phyloP scores from a whole-genome alignment of 2,329 filamentous ascomycete genomes.

The Cladosporium sp. region DNA sequence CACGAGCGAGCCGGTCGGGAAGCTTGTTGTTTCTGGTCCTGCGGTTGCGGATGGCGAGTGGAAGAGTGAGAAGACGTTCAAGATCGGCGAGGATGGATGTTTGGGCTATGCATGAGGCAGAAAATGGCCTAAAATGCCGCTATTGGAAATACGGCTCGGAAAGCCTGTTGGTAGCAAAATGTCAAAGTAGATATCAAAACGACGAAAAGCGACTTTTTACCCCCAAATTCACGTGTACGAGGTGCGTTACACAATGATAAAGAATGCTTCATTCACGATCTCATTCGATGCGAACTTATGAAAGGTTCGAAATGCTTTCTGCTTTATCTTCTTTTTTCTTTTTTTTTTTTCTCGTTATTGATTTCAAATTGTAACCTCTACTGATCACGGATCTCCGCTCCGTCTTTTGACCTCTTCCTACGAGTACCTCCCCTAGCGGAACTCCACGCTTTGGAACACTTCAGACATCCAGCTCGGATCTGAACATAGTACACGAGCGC shows the following conservation, averaged over 20 bases:
- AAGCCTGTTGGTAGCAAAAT: background rate
- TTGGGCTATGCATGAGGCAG: slow-evolving; percentile 10
- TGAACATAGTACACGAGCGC: background rate
- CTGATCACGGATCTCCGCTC: too few relatives aligned
- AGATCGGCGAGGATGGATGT: slow-evolving; percentile 17
- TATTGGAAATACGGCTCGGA: background rate
- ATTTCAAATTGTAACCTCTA: too few relatives aligned
- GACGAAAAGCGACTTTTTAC: background rate
- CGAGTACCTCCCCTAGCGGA: background rate
- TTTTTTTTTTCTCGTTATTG: too few relatives aligned
- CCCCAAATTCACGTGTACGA: too few relatives aligned
- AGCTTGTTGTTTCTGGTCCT: slow-evolving; percentile 69
- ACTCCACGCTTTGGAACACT: background rate
- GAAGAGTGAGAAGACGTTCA: background rate
- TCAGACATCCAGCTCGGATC: background rate
- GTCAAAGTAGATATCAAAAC: background rate
- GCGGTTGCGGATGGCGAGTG: slow-evolving; percentile 67
- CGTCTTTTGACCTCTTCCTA: too few relatives aligned
- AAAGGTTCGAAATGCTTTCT: too few relatives aligned
- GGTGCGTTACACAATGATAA: too few relatives aligned
- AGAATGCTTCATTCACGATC: too few relatives aligned
- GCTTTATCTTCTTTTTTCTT: too few relatives aligned
- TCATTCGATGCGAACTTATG: too few relatives aligned
- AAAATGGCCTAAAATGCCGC: background rate
- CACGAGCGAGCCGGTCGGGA: slow-evolving; percentile 52